These are phyloP conservation scores for Hortaea werneckii DNA, from an alignment of 2,329 filamentous ascomycete species.

Conservation along the genomic window DNA sequence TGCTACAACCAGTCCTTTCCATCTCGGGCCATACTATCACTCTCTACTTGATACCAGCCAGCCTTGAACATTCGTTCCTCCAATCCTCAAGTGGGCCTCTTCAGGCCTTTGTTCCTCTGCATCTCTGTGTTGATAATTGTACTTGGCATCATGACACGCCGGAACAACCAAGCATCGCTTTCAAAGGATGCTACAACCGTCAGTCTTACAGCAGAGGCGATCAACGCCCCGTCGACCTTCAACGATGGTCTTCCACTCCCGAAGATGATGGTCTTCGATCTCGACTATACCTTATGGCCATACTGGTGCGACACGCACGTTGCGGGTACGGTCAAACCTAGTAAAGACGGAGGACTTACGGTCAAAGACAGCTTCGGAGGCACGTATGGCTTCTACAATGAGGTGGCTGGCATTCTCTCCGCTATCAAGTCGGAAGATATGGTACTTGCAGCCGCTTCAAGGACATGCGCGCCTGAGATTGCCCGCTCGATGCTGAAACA, in stretches of 20 bases:
- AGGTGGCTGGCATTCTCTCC: constrained; percentile 42
- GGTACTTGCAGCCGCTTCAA: constrained; percentile 63
- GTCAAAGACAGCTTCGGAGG: constrained; percentile 44
- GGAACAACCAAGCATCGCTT: background rate
- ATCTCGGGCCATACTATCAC: no score
- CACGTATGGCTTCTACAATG: constrained; percentile 37
- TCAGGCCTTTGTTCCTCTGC: background rate
- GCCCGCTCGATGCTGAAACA: constrained; percentile 71
- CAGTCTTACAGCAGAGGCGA: constrained; percentile 26
- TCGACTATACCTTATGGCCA: constrained; percentile 98
- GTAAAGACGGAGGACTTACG: constrained; percentile 28
- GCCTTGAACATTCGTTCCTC: no score
- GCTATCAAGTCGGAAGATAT: constrained; percentile 47
- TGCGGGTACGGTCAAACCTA: constrained; percentile 55
- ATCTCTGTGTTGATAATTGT: background rate
- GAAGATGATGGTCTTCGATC: constrained; percentile 79
- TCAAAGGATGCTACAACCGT: constrained; percentile 4
- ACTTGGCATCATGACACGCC: constrained; percentile 1
- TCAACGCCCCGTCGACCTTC: constrained; percentile 44
- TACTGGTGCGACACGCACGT: constrained; percentile 97
- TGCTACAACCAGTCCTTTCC: no score
- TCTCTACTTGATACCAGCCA: no score
- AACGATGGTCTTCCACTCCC: constrained; percentile 63
- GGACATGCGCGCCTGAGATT: constrained; percentile 69
- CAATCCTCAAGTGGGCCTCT: no score